phyloP scores from a whole-genome alignment of 1,284 basidiomycete species.

The Boletus albobrunnescens region DNA sequence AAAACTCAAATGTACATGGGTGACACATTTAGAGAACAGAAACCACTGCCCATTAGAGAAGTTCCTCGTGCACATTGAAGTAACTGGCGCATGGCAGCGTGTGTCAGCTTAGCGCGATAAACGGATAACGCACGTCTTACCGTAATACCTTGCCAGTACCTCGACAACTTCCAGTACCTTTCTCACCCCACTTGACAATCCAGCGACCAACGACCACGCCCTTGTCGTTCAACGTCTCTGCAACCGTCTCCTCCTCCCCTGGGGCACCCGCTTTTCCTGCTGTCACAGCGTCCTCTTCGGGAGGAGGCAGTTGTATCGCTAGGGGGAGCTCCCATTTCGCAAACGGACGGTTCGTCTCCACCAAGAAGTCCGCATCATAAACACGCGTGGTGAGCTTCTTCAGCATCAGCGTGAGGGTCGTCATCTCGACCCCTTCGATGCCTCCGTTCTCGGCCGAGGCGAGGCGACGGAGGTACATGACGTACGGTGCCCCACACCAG shows the following conservation, averaged over 20 bases:
- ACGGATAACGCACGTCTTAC: slow-evolving; percentile 39
- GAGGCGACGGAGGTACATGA: slow-evolving; percentile 41
- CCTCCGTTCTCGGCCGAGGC: slow-evolving; percentile 40
- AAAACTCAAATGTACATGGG: slow-evolving; percentile 1
- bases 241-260: slow-evolving; percentile 68
- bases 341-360: slow-evolving; percentile 67
- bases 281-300: slow-evolving; percentile 33
- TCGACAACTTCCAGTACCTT: slow-evolving; percentile 57
- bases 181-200: slow-evolving; percentile 70
- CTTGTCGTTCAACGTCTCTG: slow-evolving; percentile 64
- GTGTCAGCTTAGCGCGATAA: background rate
- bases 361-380: slow-evolving; percentile 70
- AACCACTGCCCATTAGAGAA: slow-evolving; percentile 39
- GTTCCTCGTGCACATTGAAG: slow-evolving; percentile 83
- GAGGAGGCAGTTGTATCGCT: slow-evolving; percentile 45
- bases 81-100: slow-evolving; percentile 40
- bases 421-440: slow-evolving; percentile 62
- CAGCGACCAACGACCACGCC: slow-evolving; percentile 70
- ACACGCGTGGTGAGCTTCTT: slow-evolving; percentile 61
- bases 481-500: slow-evolving; percentile 65
- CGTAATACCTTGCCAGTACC: slow-evolving; percentile 57
- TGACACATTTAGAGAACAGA: slow-evolving; percentile 2
- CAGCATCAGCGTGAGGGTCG: slow-evolving; percentile 63
- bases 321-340: slow-evolving; percentile 78
- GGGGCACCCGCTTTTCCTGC: slow-evolving; percentile 37